These are phyloP conservation scores for Nothophoma quercina DNA, from an alignment of 2,329 filamentous ascomycete species.

Conservation along the genomic window DNA sequence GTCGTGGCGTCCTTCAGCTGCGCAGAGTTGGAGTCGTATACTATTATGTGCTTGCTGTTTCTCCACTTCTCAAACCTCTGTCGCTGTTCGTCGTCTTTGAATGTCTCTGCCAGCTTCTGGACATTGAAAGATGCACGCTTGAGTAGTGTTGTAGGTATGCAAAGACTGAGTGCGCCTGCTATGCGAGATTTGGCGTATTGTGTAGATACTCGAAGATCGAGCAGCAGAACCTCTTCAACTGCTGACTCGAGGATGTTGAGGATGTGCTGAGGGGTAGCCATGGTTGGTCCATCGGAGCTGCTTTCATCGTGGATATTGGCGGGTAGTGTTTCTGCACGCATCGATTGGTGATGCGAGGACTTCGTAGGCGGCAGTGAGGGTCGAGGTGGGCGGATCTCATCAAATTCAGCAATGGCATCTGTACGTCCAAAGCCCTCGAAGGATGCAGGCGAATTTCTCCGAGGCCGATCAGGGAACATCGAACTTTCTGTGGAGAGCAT, in stretches of 20 bases:
- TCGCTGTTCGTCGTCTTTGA: slow-evolving; percentile 75
- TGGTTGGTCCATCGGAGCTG: slow-evolving; percentile 44
- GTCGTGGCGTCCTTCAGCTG: slow-evolving; percentile 81
- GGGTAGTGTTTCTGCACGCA: slow-evolving; percentile 58
- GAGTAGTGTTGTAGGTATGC: slow-evolving; percentile 91
- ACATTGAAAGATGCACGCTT: slow-evolving; percentile 92
- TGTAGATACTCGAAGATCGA: slow-evolving; percentile 87
- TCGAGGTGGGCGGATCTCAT: slow-evolving; percentile 40
- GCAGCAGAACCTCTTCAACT: slow-evolving; percentile 67
- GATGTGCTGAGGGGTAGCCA: slow-evolving; percentile 59
- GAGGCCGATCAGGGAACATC: slow-evolving; percentile 52
- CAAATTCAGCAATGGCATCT: slow-evolving; percentile 45
- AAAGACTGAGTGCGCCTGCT: slow-evolving; percentile 83
- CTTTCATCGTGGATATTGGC: slow-evolving; percentile 34
- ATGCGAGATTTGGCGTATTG: slow-evolving; percentile 81
- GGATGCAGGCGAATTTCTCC: slow-evolving; percentile 57
- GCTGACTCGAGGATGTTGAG: slow-evolving; percentile 58
- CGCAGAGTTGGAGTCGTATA: slow-evolving; percentile 82
- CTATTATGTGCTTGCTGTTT: slow-evolving; percentile 76
- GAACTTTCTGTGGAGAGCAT: slow-evolving; percentile 56
- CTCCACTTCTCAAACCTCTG: slow-evolving; percentile 79
- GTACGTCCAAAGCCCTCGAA: slow-evolving; percentile 50
- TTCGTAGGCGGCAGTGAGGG: slow-evolving; percentile 42
- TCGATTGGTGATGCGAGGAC: slow-evolving; percentile 23
- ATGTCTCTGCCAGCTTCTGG: slow-evolving; percentile 85